These are phyloP conservation scores for Boletus subcaerulescens DNA, from an alignment of 768 basidiomycete genomes.

Conservation along the genomic window DNA sequence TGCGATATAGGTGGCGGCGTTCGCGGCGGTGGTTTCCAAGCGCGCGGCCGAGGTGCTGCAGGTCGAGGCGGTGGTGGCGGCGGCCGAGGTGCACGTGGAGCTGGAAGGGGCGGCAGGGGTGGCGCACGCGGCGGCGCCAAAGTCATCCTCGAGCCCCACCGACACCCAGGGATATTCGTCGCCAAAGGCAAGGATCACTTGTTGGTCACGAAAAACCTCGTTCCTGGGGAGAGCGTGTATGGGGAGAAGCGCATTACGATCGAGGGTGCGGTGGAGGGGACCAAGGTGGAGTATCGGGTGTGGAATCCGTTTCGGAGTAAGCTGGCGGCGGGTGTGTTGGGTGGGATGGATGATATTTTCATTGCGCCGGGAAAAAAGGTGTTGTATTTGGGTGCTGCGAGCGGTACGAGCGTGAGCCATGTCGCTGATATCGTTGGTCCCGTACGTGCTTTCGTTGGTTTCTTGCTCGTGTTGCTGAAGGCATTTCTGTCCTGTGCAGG, in stretches of 20 bases:
- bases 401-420: constrained; percentile 97
- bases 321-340: constrained; percentile 93
- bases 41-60: constrained; percentile 34
- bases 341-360: constrained; percentile 91
- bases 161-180: constrained; percentile 92
- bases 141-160: constrained; percentile 92
- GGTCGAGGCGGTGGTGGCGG: constrained; percentile 45
- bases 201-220: constrained; percentile 96
- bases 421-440: constrained; percentile 99
- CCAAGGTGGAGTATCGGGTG: constrained; percentile 94
- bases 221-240: constrained; percentile 96
- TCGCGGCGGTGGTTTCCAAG: constrained; percentile 28
- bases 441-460: constrained; percentile 42
- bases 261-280: constrained; percentile 68
- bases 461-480: constrained; percentile 4
- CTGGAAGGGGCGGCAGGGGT: constrained; percentile 50
- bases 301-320: constrained; percentile 99
- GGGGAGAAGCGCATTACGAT: constrained; percentile 97
- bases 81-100: constrained; percentile 44
- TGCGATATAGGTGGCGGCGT: constrained; percentile 8
- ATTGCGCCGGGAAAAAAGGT: constrained; percentile 95
- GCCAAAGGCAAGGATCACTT: constrained; percentile 97
- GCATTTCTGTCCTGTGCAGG: constrained; percentile 42
- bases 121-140: constrained; percentile 75
- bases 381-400: constrained; percentile 95